Evolutionary conservation across 306 rosid genomes (phyloP).

Genomic region (Begonia fuchsioides): DNA sequence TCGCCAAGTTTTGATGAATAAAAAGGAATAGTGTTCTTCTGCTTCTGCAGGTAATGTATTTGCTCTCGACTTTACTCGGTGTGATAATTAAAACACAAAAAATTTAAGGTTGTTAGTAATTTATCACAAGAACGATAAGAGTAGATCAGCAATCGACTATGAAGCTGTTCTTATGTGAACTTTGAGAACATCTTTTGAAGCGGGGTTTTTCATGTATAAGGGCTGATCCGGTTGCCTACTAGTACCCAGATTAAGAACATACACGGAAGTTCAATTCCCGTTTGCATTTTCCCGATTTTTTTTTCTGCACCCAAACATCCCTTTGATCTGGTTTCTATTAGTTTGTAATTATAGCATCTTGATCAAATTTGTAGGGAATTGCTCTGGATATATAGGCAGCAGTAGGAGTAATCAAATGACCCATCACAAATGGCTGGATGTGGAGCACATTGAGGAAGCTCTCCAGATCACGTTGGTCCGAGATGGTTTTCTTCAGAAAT

Average conservation of each 20-base stretch:
- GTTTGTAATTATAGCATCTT: too few relatives aligned
- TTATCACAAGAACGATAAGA: too few relatives aligned
- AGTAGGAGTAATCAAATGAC: constrained; percentile 13
- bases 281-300: too few relatives aligned
- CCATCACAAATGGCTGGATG: constrained; percentile 20
- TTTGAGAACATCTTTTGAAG: too few relatives aligned
- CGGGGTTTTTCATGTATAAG: too few relatives aligned
- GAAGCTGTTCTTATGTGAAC: too few relatives aligned
- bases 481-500: constrained; percentile 27
- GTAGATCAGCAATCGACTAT: too few relatives aligned
- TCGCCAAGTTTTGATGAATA: constrained; percentile 21
- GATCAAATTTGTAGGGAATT: constrained; percentile 16
- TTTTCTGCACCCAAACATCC: too few relatives aligned
- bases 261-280: too few relatives aligned
- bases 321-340: too few relatives aligned
- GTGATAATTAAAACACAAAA: not conserved
- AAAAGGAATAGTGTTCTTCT: constrained; percentile 27
- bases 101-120: not conserved
- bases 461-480: constrained; percentile 16
- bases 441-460: constrained; percentile 28
- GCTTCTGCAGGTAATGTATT: constrained; percentile 24
- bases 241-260: too few relatives aligned
- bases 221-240: too few relatives aligned
- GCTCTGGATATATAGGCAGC: constrained; percentile 16
- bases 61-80: not conserved